Conservation (phyloP, 163 green algal genomes). For the Scenedesmus sp. region DNA sequence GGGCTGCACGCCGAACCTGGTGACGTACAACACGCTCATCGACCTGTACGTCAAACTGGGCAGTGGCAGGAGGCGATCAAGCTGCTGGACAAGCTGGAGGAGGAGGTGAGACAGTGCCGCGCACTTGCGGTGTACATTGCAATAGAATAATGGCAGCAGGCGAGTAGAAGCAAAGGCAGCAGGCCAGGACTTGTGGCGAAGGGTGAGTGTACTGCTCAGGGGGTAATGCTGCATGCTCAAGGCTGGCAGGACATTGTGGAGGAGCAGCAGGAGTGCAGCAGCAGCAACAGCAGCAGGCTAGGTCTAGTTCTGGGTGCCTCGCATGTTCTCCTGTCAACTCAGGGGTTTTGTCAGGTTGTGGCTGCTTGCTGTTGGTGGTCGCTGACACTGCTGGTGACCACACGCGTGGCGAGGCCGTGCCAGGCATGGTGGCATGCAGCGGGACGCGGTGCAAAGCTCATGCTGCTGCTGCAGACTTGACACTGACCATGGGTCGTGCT, state of each 20-base stretch:
- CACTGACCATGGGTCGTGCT: too few relatives aligned
- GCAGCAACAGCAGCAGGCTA: background rate
- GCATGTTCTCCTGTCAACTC: too few relatives aligned
- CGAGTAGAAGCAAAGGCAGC: background rate
- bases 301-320: too few relatives aligned
- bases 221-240: background rate
- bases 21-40: constrained; percentile 87
- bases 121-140: background rate
- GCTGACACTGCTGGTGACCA: too few relatives aligned
- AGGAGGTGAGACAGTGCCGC: constrained; percentile 63
- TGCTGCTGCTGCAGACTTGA: too few relatives aligned
- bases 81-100: constrained; percentile 79
- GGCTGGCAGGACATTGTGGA: background rate
- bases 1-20: constrained; percentile 79
- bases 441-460: too few relatives aligned
- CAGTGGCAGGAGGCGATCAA: constrained; percentile 81
- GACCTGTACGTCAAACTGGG: constrained; percentile 79
- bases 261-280: background rate
- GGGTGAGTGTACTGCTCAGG: background rate
- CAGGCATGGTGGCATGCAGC: too few relatives aligned
- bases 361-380: background rate
- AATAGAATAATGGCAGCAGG: too few relatives aligned
- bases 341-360: too few relatives aligned
- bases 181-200: too few relatives aligned
- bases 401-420: too few relatives aligned